Evolutionary conservation across 495 filamentous ascomycete genomes (phyloP).

Genomic region (Letharia lupina): DNA sequence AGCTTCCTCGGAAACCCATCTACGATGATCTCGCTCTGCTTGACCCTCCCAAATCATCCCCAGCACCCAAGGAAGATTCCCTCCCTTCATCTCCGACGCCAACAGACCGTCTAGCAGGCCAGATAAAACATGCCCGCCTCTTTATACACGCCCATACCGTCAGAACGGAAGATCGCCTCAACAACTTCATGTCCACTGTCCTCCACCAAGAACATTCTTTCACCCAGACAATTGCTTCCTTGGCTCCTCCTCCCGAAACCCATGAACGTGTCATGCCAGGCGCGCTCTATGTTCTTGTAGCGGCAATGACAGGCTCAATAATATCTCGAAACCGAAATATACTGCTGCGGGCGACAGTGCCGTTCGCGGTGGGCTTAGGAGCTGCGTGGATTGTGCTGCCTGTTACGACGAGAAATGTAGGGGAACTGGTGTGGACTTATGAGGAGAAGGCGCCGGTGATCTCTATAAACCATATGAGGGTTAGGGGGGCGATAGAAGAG

Average conservation of each 20-base stretch:
- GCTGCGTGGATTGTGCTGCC: slow-evolving; percentile 69
- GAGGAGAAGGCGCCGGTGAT: slow-evolving; percentile 78
- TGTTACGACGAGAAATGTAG: slow-evolving; percentile 75
- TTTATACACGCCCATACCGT: slow-evolving; percentile 67
- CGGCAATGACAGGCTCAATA: slow-evolving; percentile 87
- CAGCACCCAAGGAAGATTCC: slow-evolving; percentile 28
- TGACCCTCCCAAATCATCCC: slow-evolving; percentile 33
- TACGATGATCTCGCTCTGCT: slow-evolving; percentile 61
- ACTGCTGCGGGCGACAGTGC: slow-evolving; percentile 62
- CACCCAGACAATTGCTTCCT: slow-evolving; percentile 75
- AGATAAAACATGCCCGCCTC: slow-evolving; percentile 72
- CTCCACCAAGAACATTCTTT: slow-evolving; percentile 66
- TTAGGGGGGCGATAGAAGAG: slow-evolving; percentile 57
- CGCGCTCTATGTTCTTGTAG: slow-evolving; percentile 78
- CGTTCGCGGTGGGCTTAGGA: slow-evolving; percentile 60
- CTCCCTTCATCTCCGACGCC: slow-evolving; percentile 55
- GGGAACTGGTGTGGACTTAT: slow-evolving; percentile 74
- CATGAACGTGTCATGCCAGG: slow-evolving; percentile 82
- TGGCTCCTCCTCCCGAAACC: slow-evolving; percentile 73
- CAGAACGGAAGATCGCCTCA: slow-evolving; percentile 66
- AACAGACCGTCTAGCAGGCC: slow-evolving; percentile 80
- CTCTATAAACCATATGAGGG: slow-evolving; percentile 62
- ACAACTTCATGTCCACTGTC: slow-evolving; percentile 60
- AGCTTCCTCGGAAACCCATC: slow-evolving; percentile 67
- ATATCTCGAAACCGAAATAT: slow-evolving; percentile 76